Evolutionary conservation across 2,329 filamentous ascomycete species (phyloP).

Genomic region (Byssochlamys sp.): DNA sequence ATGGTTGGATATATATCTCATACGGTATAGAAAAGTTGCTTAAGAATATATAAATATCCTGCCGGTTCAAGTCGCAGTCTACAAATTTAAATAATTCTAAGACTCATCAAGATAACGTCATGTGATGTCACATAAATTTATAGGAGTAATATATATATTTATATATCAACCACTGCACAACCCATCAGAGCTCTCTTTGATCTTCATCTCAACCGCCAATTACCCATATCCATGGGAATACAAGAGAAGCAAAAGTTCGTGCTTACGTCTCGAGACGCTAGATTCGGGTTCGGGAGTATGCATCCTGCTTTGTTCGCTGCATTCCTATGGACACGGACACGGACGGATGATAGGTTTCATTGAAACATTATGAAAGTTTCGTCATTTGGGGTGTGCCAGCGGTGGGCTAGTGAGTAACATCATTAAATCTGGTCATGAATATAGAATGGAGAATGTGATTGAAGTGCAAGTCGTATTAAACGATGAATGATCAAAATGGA

Average conservation of each 20-base stretch:
- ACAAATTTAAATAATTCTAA: too few relatives aligned
- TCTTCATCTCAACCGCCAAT: constrained; percentile 18
- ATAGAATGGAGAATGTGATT: not conserved
- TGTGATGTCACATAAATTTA: not conserved
- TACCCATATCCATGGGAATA: not conserved
- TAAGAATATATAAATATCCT: not conserved
- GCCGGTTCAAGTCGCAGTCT: not conserved
- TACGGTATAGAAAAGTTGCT: not conserved
- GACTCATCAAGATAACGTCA: not conserved
- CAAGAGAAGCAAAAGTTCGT: constrained; percentile 6
- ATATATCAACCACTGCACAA: not conserved
- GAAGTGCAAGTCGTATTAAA: not conserved
- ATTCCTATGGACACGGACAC: not conserved
- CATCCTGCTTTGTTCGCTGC: constrained; percentile 8
- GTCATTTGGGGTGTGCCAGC: constrained; percentile 20
- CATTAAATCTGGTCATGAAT: not conserved
- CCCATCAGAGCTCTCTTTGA: constrained; percentile 37
- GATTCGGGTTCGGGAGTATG: constrained; percentile 19
- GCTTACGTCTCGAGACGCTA: constrained; percentile 20
- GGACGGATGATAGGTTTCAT: constrained; percentile 9
- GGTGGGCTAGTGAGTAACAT: not conserved
- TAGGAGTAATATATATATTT: not conserved
- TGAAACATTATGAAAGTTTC: constrained; percentile 22
- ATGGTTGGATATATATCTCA: not conserved
- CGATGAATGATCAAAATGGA: not conserved